Conservation (phyloP, 495 filamentous ascomycete species). For the Gamarada debralockiae region DNA sequence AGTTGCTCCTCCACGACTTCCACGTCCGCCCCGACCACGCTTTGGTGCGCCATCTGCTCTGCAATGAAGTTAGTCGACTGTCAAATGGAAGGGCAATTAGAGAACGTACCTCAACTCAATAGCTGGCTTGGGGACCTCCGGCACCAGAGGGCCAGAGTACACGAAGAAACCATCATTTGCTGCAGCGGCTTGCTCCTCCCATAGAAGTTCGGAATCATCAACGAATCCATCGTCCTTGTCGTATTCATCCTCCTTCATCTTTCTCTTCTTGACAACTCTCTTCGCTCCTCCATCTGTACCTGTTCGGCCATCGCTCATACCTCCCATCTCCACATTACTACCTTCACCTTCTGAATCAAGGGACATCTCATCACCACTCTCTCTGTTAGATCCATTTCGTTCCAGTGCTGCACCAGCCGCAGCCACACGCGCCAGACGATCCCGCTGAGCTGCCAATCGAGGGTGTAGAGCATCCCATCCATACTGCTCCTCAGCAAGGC, state of each 20-base stretch:
- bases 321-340: constrained; percentile 71
- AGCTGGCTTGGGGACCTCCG: constrained; percentile 84
- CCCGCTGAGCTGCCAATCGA: constrained; percentile 77
- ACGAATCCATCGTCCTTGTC: constrained; percentile 97
- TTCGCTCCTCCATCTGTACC: constrained; percentile 52
- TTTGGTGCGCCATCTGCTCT: constrained; percentile 75
- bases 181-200: constrained; percentile 92
- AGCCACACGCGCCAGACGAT: constrained; percentile 74
- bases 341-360: constrained; percentile 62
- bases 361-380: constrained; percentile 72
- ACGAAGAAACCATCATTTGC: constrained; percentile 92
- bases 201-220: constrained; percentile 91
- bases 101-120: constrained; percentile 47
- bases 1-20: constrained; percentile 46
- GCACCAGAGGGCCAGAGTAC: constrained; percentile 79
- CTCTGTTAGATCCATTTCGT: constrained; percentile 65
- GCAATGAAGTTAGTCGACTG: constrained; percentile 28
- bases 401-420: constrained; percentile 81
- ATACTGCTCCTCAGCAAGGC: constrained; percentile 87
- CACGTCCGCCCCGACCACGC: constrained; percentile 61
- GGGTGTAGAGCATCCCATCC: constrained; percentile 93
- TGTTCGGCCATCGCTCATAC: constrained; percentile 53
- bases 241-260: constrained; percentile 91
- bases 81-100: constrained; percentile 2
- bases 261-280: constrained; percentile 66